Percentiles rank a stretch among this genome's conserved stretches.
These are phyloP conservation scores for Neocallimastix lanati DNA, from an alignment of 192 early-diverging fungal genomes.

Conservation along the genomic window DNA sequence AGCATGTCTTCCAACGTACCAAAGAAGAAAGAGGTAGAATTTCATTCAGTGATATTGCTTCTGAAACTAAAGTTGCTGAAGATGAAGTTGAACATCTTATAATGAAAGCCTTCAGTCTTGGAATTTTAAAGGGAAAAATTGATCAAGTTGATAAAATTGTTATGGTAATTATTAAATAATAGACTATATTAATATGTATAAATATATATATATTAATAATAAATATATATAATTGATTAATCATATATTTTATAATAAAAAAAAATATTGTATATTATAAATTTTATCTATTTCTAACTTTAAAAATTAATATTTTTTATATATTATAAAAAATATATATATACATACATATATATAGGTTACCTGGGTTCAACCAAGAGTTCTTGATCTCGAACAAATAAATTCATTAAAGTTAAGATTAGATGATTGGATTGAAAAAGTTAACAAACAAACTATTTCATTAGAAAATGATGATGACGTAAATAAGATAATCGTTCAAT, in stretches of 20 bases:
- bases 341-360: too few species aligned
- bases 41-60: constrained; percentile 60
- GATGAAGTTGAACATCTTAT: constrained; percentile 92
- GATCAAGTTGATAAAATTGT: constrained; percentile 87
- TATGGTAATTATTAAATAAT: too few species aligned
- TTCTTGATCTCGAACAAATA: constrained; percentile 79
- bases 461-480: constrained; percentile 52
- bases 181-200: too few species aligned
- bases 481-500: not conserved
- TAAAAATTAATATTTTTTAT: too few species aligned
- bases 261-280: too few species aligned
- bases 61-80: constrained; percentile 53
- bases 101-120: constrained; percentile 92
- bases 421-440: constrained; percentile 67
- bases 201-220: too few species aligned
- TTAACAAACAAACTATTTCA: constrained; percentile 47
- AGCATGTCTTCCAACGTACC: constrained; percentile 71
- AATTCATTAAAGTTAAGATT: constrained; percentile 60
- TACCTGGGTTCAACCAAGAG: constrained; percentile 96
- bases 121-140: constrained; percentile 79
- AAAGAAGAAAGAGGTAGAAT: constrained; percentile 55
- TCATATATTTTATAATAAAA: too few species aligned
- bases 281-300: too few species aligned
- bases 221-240: too few species aligned
- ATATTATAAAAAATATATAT: too few species aligned